Conservation (phyloP, 75 land plant species). For the Cupressus sempervirens region DNA sequence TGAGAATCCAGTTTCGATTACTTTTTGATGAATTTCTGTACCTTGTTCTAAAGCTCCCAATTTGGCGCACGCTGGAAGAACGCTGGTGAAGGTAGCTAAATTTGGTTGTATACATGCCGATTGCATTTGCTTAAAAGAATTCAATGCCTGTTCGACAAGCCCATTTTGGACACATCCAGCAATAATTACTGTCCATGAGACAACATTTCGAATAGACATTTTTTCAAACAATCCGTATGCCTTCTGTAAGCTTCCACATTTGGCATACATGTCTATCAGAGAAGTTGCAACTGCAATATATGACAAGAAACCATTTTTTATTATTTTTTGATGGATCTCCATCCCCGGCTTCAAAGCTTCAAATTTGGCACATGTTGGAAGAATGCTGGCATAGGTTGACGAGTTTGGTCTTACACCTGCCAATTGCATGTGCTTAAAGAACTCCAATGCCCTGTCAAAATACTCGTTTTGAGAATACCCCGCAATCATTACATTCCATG, state of each 20-base stretch:
- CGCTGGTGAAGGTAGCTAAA: slow-evolving; percentile 4
- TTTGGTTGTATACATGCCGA: slow-evolving; percentile 11
- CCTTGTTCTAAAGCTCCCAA: slow-evolving; percentile 13
- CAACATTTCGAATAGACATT: slow-evolving; percentile 1
- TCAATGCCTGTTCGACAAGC: slow-evolving; percentile 3
- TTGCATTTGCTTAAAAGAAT: slow-evolving; percentile 16
- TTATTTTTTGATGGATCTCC: neutral
- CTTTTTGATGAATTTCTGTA: slow-evolving; percentile 12
- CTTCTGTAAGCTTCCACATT: slow-evolving; percentile 11
- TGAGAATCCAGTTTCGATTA: slow-evolving; percentile 6
- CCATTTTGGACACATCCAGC: slow-evolving; percentile 17
- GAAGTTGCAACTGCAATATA: neutral
- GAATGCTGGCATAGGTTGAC: slow-evolving; percentile 4
- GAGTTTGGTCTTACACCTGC: slow-evolving; percentile 16
- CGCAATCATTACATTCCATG: slow-evolving; percentile 20
- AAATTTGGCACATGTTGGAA: neutral
- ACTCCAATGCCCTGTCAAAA: slow-evolving; percentile 10
- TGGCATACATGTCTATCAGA: slow-evolving; percentile 15
- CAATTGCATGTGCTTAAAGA: slow-evolving; percentile 16
- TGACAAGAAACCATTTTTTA: neutral
- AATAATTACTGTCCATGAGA: slow-evolving; percentile 23
- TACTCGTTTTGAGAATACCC: slow-evolving; percentile 13
- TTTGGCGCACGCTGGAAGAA: slow-evolving; percentile 10
- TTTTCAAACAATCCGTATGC: slow-evolving; percentile 5
- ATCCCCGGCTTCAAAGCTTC: neutral